Percentiles rank a stretch among this genome's conserved stretches.
These are phyloP conservation scores for Leptographium wingfieldii DNA, from an alignment of 2,329 filamentous ascomycete species.

Conservation along the genomic window DNA sequence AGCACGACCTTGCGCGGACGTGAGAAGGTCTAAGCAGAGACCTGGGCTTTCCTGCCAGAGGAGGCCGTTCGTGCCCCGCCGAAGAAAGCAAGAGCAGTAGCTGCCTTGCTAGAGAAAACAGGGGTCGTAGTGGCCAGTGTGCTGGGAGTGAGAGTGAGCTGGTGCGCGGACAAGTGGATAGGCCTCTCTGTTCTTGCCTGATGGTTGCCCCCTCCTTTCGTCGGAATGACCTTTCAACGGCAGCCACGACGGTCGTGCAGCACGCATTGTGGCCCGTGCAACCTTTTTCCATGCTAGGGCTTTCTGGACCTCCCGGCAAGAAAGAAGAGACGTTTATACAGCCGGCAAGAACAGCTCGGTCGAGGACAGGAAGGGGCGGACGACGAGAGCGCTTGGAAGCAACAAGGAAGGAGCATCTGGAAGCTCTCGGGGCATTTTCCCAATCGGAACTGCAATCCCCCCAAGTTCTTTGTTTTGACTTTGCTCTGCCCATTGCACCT, in stretches of 20 bases:
- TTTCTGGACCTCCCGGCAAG: neutral
- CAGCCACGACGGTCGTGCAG: slow-evolving; percentile 37
- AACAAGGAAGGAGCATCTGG: too few species aligned
- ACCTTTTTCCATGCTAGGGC: neutral
- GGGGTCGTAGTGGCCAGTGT: neutral
- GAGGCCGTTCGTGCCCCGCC: too few species aligned
- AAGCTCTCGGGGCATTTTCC: too few species aligned
- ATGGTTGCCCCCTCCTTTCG: slow-evolving; percentile 2
- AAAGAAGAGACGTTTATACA: neutral
- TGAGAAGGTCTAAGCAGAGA: too few species aligned
- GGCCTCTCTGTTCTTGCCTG: neutral
- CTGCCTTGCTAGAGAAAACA: neutral
- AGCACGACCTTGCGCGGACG: too few species aligned
- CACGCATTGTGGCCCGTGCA: slow-evolving; percentile 13
- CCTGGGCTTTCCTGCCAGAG: too few species aligned
- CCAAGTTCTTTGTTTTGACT: too few species aligned
- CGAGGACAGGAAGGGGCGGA: neutral
- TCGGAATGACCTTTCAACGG: slow-evolving; percentile 26
- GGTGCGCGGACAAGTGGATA: neutral
- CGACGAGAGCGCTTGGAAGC: too few species aligned
- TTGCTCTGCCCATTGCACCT: neutral
- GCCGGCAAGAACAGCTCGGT: neutral
- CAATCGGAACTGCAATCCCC: too few species aligned
- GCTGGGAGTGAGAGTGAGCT: neutral
- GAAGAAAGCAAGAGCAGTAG: too few species aligned